These are phyloP conservation scores for Xylaria sp. DNA, from an alignment of 495 filamentous ascomycete genomes.

Conservation along the genomic window DNA sequence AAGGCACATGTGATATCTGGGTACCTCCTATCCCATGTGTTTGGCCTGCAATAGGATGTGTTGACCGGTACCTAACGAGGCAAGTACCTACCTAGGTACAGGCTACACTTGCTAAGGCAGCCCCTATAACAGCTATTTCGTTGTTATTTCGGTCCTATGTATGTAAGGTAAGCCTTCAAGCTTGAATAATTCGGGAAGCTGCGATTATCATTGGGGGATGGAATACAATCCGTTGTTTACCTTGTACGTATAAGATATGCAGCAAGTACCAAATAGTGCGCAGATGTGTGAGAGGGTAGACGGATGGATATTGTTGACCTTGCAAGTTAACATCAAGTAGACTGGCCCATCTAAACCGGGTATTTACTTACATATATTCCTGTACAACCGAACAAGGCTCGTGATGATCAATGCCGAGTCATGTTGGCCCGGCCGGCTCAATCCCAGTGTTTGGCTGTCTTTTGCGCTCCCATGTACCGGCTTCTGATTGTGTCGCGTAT, in stretches of 20 bases:
- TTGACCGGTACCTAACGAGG: constrained; percentile 2
- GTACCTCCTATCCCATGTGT: not conserved
- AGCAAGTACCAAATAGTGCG: not conserved
- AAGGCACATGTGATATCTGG: constrained; percentile 3
- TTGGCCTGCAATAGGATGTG: not conserved
- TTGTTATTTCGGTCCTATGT: not conserved
- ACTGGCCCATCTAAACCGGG: not conserved
- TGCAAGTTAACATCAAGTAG: not conserved
- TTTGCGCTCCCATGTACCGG: not conserved
- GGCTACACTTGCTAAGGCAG: constrained; percentile 1
- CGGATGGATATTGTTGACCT: not conserved
- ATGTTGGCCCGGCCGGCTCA: not conserved
- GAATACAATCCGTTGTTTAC: not conserved
- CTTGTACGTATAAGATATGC: not conserved
- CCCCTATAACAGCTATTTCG: not conserved
- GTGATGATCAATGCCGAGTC: not conserved
- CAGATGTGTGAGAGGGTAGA: not conserved
- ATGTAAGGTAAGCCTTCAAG: not conserved
- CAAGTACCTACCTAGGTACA: constrained; percentile 1
- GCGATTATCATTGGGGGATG: not conserved
- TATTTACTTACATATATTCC: constrained; percentile 1
- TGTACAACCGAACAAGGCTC: constrained; percentile 4
- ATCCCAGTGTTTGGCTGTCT: not conserved
- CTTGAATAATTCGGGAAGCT: not conserved
- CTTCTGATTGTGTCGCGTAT: not conserved